A percentile compares a stretch with the other conserved stretches of the same genome.
Conservation (phyloP, 805 yeast species). For the Ogataea zsoltii region DNA sequence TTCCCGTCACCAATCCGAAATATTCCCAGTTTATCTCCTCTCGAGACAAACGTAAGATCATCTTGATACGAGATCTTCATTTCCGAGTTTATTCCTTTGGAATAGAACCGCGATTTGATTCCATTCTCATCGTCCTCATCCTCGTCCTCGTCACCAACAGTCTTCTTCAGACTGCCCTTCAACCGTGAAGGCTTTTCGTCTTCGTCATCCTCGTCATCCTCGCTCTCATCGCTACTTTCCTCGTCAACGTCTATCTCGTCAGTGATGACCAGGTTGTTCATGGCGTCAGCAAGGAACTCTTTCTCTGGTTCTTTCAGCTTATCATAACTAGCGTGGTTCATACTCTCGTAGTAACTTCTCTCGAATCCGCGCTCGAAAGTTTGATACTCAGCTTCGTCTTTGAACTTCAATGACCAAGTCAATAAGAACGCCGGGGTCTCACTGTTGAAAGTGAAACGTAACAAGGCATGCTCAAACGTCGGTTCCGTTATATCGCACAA, state of each 20-base stretch:
- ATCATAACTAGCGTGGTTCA: conserved; percentile 52
- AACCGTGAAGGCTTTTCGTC: conserved; percentile 26
- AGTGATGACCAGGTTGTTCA: conserved; percentile 40
- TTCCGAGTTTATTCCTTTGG: conserved; percentile 49
- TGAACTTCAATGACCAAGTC: conserved; percentile 67
- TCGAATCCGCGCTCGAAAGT: conserved; percentile 55
- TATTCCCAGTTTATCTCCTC: conserved; percentile 80
- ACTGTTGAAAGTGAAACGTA: conserved; percentile 68
- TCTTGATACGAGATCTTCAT: conserved; percentile 70
- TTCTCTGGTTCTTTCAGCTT: conserved; percentile 44
- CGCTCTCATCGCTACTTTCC: conserved; percentile 15
- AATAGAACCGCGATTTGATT: conserved; percentile 25
- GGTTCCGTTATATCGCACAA: conserved; percentile 60
- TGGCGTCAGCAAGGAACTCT: conserved; percentile 58
- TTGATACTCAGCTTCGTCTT: conserved; percentile 38
- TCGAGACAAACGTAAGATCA: conserved; percentile 74
- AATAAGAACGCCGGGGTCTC: conserved; percentile 41
- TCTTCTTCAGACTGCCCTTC: neutral
- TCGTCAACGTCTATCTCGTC: conserved; percentile 35
- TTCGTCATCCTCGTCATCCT: conserved; percentile 37
- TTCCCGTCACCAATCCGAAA: conserved; percentile 60
- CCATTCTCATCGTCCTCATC: conserved; percentile 30
- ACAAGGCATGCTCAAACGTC: conserved; percentile 55
- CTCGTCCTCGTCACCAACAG: conserved; percentile 33
- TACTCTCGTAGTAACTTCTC: conserved; percentile 60